phyloP scores from a whole-genome alignment of 148 eudicot genomes.

The Polygonum aviculare region DNA sequence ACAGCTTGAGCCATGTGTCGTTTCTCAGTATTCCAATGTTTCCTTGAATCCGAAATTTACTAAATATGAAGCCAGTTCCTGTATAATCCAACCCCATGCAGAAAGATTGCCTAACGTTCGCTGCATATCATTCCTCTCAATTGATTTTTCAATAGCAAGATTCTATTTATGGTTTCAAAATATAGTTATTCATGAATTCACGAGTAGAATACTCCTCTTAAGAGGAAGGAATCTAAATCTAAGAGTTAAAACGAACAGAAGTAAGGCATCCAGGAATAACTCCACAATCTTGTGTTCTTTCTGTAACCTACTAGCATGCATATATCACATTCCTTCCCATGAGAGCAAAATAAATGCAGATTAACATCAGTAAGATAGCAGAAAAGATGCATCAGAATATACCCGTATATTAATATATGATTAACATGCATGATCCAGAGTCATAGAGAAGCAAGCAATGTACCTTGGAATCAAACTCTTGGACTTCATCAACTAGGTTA shows the following conservation, averaged over 20 bases:
- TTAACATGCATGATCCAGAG: neutral
- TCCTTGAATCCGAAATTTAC: neutral
- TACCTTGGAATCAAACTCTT: conserved; percentile 98
- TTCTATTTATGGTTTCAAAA: neutral
- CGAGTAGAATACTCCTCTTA: neutral
- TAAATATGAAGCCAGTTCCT: neutral
- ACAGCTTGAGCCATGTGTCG: neutral
- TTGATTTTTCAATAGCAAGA: neutral
- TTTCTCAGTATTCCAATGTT: neutral
- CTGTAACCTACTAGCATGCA: neutral
- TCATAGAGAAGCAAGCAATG: conserved; percentile 7
- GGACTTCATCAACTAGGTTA: conserved; percentile 78
- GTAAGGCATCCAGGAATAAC: neutral
- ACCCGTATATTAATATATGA: neutral
- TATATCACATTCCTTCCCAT: neutral
- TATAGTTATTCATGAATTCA: neutral
- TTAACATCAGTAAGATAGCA: neutral
- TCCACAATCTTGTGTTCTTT: neutral
- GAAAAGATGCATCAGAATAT: neutral
- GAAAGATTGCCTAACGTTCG: neutral
- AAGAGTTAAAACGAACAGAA: neutral
- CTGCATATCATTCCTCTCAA: neutral
- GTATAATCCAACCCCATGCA: neutral
- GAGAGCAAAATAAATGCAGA: neutral
- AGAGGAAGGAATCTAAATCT: neutral